Percentiles rank a stretch among this genome's conserved stretches.
These are phyloP conservation scores for Fraxinus americana DNA, from an alignment of 257 asterid species.

Conservation along the genomic window DNA sequence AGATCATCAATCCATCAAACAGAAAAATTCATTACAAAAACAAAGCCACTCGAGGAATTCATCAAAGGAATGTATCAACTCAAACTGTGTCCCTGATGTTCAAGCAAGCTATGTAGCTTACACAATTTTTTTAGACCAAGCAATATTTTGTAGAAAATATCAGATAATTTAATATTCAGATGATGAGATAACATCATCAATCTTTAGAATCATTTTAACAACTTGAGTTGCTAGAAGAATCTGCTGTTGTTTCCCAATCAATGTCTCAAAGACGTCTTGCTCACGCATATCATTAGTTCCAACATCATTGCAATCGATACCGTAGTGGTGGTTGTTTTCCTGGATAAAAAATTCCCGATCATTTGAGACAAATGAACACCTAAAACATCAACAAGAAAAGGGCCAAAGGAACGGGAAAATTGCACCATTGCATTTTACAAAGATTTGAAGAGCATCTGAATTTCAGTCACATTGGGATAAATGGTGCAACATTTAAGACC, in stretches of 20 bases:
- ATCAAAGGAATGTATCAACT: background rate
- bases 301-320: slow-evolving; percentile 84
- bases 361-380: background rate
- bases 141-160: background rate
- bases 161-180: slow-evolving; percentile 52
- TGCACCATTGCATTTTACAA: background rate
- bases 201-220: slow-evolving; percentile 87
- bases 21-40: background rate
- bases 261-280: slow-evolving; percentile 79
- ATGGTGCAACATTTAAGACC: background rate
- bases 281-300: slow-evolving; percentile 91
- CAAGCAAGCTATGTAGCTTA: background rate
- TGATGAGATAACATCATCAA: slow-evolving; percentile 80
- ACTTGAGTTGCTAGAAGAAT: slow-evolving; percentile 81
- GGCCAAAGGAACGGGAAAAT: background rate
- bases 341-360: slow-evolving; percentile 13
- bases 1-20: background rate
- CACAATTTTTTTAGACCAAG: background rate
- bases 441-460: background rate
- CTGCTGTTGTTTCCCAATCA: slow-evolving; percentile 92
- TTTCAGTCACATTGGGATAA: background rate
- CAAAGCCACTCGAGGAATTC: background rate
- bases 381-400: background rate
- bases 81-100: background rate
- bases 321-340: slow-evolving; percentile 74